phyloP scores from a whole-genome alignment of 78 protist genomes.

The Dictyostelium brefeldianum region DNA sequence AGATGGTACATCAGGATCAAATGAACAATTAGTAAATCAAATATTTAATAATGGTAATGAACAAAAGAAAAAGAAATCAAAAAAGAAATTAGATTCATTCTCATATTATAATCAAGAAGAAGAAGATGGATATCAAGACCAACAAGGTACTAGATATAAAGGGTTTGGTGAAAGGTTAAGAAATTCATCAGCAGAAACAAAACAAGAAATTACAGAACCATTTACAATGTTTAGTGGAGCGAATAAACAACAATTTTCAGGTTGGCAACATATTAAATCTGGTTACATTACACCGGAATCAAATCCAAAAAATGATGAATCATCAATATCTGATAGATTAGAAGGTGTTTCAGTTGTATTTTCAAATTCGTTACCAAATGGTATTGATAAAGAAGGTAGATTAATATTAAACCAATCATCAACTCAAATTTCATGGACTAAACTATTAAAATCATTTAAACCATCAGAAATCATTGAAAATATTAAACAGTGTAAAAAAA shows the following conservation, averaged over 20 bases:
- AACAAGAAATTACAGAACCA: slow-evolving; percentile 15
- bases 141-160: background rate
- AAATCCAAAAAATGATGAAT: slow-evolving; percentile 52
- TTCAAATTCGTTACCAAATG: slow-evolving; percentile 2
- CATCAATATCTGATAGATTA: background rate
- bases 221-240: slow-evolving; percentile 23
- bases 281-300: slow-evolving; percentile 69
- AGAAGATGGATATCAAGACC: slow-evolving; percentile 1
- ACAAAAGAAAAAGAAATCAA: background rate
- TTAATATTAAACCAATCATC: slow-evolving; percentile 13
- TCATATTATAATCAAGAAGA: background rate
- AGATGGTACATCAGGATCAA: background rate
- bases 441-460: background rate
- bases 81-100: background rate
- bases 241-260: slow-evolving; percentile 27
- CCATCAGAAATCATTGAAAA: slow-evolving; percentile 36
- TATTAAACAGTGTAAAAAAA: slow-evolving; percentile 20
- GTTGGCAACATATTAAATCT: slow-evolving; percentile 63
- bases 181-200: background rate
- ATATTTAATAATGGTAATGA: background rate
- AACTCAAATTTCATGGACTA: slow-evolving; percentile 1
- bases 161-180: slow-evolving; percentile 7
- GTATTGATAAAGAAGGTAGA: slow-evolving; percentile 65
- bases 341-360: slow-evolving; percentile 60
- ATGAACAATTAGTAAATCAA: background rate